A percentile compares a stretch with the other conserved stretches of the same genome.
Evolutionary conservation across 805 yeast genomes (phyloP).

Genomic region (Cyberlindnera misumaiensis): DNA sequence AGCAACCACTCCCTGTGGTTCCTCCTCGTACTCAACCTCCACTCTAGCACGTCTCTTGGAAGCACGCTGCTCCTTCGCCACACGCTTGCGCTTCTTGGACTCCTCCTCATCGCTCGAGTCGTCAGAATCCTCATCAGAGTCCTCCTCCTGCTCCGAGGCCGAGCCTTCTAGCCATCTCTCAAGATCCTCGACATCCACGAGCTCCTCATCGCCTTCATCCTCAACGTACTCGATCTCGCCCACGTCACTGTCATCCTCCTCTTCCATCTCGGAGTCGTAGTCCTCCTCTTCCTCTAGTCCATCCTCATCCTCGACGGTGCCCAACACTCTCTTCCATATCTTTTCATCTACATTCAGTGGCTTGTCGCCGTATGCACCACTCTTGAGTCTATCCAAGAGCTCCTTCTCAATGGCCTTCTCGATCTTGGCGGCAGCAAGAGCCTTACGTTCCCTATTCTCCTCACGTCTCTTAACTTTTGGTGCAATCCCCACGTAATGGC

Average conservation of each 20-base stretch:
- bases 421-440: constrained; percentile 91
- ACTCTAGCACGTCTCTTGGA: constrained; percentile 60
- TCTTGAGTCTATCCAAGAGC: constrained; percentile 85
- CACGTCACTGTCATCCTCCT: constrained; percentile 47
- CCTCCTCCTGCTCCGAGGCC: constrained; percentile 32
- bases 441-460: constrained; percentile 91
- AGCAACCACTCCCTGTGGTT: constrained; percentile 31
- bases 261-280: constrained; percentile 42
- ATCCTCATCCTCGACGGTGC: constrained; percentile 68
- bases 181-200: constrained; percentile 89
- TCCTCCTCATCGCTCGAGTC: constrained; percentile 29
- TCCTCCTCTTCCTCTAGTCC: constrained; percentile 39
- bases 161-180: constrained; percentile 76
- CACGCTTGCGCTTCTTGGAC: constrained; percentile 30
- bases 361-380: constrained; percentile 97
- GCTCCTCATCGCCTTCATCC: constrained; percentile 85
- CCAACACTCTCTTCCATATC: constrained; percentile 91
- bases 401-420: constrained; percentile 97
- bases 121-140: constrained; percentile 30
- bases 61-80: constrained; percentile 33
- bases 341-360: constrained; percentile 95
- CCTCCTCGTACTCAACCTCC: constrained; percentile 82
- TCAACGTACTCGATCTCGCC: constrained; percentile 86
- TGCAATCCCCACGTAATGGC: constrained; percentile 87
- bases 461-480: constrained; percentile 95